Base-by-base conservation (phyloP, 2,329 filamentous ascomycete genomes). In the Hypoxylon sp. region DNA sequence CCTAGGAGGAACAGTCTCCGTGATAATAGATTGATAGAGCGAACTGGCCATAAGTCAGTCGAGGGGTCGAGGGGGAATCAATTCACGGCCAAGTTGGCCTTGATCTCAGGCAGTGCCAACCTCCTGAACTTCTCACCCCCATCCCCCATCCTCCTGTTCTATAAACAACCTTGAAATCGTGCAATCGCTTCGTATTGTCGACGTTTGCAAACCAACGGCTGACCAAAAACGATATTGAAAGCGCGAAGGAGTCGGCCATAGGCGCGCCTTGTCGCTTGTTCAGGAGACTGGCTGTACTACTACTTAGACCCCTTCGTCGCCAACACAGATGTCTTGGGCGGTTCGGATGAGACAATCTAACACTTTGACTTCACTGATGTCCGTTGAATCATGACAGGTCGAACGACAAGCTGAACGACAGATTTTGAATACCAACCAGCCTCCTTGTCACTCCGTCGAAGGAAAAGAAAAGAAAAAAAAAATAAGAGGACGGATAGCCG, bases 121-220 rank as follows among this genome's bases (percentile, higher is more conserved):
- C 44, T 64, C 64, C 49, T 63, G 42, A 31, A 25, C 56, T 57
- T 48, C 42, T 65, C 56, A 57, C n/a, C n/a, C n/a, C n/a, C n/a
- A n/a, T n/a, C 35, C 61, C 31, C 46, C 56, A 70, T 71, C 69
- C 69, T 71, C 46, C 69, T 71, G 63, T 64, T 64, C 67, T 66
- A 72, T 66, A 73, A 71, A 69, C 68, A 66, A 61, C 63, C 46
- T 61, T 50, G 20, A 59, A 55, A 25, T 58, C 48, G 54, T 59
- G 54, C 33, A 56, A 62, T 54, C 49, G 20, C 54, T 57, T 67
- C 57, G 50, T 50, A 49, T 61, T 50, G 31, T 61, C 33, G 30
- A 44, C 20, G 46, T 53, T 8, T 59, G 27, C 20, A 17, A 51
- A 49, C 35, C 37, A 54, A 35, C 53, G 27, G 22, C n/a, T 14